Conservation (phyloP, 2,329 filamentous ascomycete genomes). For the Davidsoniella virescens region DNA sequence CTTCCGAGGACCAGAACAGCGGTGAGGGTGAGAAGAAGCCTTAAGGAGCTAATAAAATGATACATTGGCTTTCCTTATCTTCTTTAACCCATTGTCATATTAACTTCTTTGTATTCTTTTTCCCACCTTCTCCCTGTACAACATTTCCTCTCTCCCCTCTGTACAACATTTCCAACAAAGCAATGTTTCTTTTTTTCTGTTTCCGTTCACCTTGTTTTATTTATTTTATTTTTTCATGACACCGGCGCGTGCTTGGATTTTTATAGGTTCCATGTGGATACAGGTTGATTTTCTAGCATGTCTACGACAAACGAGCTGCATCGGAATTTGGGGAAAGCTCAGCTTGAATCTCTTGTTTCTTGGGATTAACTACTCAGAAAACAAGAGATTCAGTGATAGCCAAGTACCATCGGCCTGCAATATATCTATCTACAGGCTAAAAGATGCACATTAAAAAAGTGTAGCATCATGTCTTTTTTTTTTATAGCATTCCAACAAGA, state of each 20-base stretch:
- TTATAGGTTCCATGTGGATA: no score
- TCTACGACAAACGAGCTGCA: not conserved
- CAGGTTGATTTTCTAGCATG: no score
- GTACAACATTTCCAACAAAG: conserved; percentile 4
- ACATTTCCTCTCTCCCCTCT: conserved; percentile 8
- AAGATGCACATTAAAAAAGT: not conserved
- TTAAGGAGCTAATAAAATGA: conserved; percentile 24
- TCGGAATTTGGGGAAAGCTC: not conserved
- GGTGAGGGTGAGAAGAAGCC: conserved; percentile 56
- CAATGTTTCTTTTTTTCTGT: not conserved
- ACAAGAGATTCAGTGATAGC: no score
- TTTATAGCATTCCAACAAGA: not conserved
- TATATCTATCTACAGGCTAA: conserved; percentile 19
- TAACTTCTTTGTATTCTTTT: conserved; percentile 13
- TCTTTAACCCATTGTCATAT: conserved; percentile 1
- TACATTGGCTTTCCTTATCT: conserved; percentile 5
- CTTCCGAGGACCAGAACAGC: conserved; percentile 50
- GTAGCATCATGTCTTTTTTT: not conserved
- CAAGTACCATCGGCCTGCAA: no score
- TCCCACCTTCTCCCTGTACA: not conserved
- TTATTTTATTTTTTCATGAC: not conserved
- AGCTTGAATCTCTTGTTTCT: no score
- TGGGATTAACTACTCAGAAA: no score
- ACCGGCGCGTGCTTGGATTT: not conserved
- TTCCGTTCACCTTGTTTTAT: not conserved